These are phyloP conservation scores for Saturnispora sanitii DNA, from an alignment of 805 yeast species.

Conservation along the genomic window DNA sequence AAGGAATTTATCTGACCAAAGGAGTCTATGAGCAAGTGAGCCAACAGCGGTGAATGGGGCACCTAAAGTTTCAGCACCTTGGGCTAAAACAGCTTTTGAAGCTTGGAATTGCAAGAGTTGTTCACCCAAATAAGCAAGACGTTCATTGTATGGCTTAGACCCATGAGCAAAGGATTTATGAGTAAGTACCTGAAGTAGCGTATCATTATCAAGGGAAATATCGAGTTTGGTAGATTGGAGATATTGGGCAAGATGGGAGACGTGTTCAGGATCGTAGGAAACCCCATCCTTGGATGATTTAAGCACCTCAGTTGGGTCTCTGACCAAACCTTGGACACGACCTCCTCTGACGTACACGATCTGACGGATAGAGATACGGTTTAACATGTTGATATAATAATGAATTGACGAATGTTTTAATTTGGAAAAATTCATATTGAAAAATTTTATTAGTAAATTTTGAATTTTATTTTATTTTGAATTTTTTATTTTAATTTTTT, in stretches of 20 bases:
- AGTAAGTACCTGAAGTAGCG: slow-evolving; percentile 73
- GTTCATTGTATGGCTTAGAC: slow-evolving; percentile 79
- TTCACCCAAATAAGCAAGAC: slow-evolving; percentile 62
- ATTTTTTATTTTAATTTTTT: not conserved
- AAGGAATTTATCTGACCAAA: slow-evolving; percentile 40
- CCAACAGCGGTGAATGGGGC: slow-evolving; percentile 55
- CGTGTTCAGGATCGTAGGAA: slow-evolving; percentile 21
- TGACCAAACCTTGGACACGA: slow-evolving; percentile 61
- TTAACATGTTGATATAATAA: too few species aligned
- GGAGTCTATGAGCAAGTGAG: slow-evolving; percentile 38
- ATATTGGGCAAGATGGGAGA: slow-evolving; percentile 39
- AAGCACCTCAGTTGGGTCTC: slow-evolving; percentile 55
- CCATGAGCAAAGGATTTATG: slow-evolving; percentile 96
- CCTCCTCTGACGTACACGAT: slow-evolving; percentile 37
- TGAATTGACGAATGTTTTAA: not conserved
- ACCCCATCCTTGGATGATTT: not conserved
- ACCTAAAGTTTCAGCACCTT: slow-evolving; percentile 13
- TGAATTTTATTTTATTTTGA: not conserved
- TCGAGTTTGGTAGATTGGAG: slow-evolving; percentile 26
- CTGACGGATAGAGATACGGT: too few species aligned
- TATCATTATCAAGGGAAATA: slow-evolving; percentile 47
- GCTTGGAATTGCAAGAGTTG: slow-evolving; percentile 45
- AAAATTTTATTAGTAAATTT: too few species aligned
- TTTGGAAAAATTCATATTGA: too few species aligned
- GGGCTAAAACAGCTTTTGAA: slow-evolving; percentile 33